phyloP scores from a whole-genome alignment of 345 rosid species.

The Euclidium syriacum region DNA sequence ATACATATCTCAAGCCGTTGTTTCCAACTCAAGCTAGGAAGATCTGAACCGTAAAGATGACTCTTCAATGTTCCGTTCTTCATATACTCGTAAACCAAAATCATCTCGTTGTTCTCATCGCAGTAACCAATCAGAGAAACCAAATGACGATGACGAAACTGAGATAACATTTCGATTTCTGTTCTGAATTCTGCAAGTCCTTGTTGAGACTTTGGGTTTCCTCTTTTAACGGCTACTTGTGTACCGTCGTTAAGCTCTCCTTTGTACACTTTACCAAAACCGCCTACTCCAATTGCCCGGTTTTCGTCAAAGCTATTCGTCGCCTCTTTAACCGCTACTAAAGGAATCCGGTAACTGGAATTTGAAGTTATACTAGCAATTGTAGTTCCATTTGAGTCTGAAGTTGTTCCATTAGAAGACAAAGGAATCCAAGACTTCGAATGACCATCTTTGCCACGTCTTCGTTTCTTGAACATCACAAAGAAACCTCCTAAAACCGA shows the following conservation, averaged over 20 bases:
- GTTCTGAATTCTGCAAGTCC: constrained; percentile 76
- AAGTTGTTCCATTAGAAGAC: constrained; percentile 45
- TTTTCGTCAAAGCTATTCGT: constrained; percentile 69
- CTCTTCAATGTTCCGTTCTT: constrained; percentile 70
- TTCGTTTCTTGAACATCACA: constrained; percentile 35
- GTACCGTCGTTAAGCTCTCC: constrained; percentile 58
- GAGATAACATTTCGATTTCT: constrained; percentile 77
- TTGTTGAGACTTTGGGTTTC: constrained; percentile 65
- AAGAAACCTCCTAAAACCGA: constrained; percentile 40
- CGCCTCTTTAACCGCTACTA: constrained; percentile 56
- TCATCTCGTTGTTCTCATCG: constrained; percentile 71
- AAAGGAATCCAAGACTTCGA: constrained; percentile 72
- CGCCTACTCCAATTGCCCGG: constrained; percentile 65
- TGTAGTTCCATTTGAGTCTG: constrained; percentile 56
- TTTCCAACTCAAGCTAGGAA: constrained; percentile 61
- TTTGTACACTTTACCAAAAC: constrained; percentile 76
- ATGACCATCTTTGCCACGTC: constrained; percentile 28
- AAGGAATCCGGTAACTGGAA: constrained; percentile 46
- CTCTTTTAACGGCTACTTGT: constrained; percentile 72
- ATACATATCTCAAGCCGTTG: constrained; percentile 64
- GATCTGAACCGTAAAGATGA: constrained; percentile 57
- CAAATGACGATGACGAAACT: constrained; percentile 71
- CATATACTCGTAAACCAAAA: constrained; percentile 71
- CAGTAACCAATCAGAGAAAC: constrained; percentile 90
- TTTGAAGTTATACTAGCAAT: constrained; percentile 38